Conservation (phyloP, 2,329 filamentous ascomycete species). For the Didymella pinodella region DNA sequence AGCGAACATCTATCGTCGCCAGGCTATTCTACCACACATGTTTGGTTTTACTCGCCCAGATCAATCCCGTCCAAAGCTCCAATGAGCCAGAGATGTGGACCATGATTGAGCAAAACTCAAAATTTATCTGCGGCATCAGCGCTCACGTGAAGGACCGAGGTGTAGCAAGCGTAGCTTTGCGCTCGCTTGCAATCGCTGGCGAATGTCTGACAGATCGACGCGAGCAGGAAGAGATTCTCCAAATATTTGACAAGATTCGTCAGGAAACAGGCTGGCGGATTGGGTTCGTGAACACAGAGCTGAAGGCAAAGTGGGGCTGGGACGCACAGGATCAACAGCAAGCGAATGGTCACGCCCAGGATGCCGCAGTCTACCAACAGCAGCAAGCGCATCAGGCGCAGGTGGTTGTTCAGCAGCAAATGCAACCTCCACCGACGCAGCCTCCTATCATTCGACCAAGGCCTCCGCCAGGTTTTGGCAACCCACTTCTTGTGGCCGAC, state of each 20-base stretch:
- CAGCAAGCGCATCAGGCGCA: conserved; percentile 30
- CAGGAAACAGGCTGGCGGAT: conserved; percentile 82
- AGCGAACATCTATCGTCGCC: conserved; percentile 80
- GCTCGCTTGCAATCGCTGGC: conserved; percentile 79
- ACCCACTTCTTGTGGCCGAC: conserved; percentile 76
- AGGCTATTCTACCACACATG: conserved; percentile 89
- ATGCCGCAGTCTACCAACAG: conserved; percentile 34
- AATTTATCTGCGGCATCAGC: conserved; percentile 87
- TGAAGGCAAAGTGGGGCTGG: conserved; percentile 83
- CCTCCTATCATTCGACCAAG: conserved; percentile 28
- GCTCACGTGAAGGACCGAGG: conserved; percentile 83
- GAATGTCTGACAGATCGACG: conserved; percentile 71
- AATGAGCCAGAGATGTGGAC: conserved; percentile 72
- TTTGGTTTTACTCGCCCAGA: conserved; percentile 80
- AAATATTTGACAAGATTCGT: conserved; percentile 77
- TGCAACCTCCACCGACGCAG: conserved; percentile 26
- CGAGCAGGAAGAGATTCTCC: conserved; percentile 82
- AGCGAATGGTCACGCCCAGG: conserved; percentile 25
- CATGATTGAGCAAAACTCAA: conserved; percentile 76
- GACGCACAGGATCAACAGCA: conserved; percentile 52
- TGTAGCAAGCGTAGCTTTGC: conserved; percentile 79
- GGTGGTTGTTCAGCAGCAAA: conserved; percentile 17
- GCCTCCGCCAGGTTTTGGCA: conserved; percentile 64
- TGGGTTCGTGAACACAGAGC: conserved; percentile 72
- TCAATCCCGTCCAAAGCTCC: conserved; percentile 72